Conservation (phyloP, 2,329 filamentous ascomycete species). For the Bipolaris zeicola region DNA sequence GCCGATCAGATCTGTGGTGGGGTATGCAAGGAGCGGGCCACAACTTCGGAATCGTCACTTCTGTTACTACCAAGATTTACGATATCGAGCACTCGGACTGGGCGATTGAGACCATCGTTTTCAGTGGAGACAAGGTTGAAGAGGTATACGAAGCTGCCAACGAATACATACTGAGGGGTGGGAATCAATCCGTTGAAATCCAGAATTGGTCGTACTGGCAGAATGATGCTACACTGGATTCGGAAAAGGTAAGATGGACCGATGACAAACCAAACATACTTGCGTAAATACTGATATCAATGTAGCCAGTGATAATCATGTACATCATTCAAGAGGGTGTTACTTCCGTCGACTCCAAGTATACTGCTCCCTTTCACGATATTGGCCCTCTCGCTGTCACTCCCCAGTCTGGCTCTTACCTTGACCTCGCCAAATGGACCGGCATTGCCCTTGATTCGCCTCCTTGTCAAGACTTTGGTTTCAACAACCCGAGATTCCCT, state of each 20-base stretch:
- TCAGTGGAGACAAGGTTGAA: conserved; percentile 56
- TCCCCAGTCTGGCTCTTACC: conserved; percentile 26
- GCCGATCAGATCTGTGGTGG: conserved; percentile 61
- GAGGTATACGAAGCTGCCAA: conserved; percentile 56
- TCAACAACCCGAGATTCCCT: conserved; percentile 33
- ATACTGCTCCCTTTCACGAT: conserved; percentile 29
- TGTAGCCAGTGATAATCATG: conserved; percentile 18
- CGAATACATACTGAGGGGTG: conserved; percentile 51
- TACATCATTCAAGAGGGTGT: conserved; percentile 36
- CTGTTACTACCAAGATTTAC: conserved; percentile 53
- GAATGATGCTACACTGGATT: conserved; percentile 18
- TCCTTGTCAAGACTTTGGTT: conserved; percentile 35
- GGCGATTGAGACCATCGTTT: conserved; percentile 30
- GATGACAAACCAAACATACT: background rate
- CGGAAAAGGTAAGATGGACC: background rate
- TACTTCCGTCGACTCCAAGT: conserved; percentile 22
- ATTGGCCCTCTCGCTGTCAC: conserved; percentile 20
- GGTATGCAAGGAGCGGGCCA: conserved; percentile 49
- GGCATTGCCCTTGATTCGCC: conserved; percentile 30
- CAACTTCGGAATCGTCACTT: conserved; percentile 56
- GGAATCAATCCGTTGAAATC: conserved; percentile 50
- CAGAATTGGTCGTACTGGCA: conserved; percentile 35
- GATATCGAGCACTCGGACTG: conserved; percentile 26
- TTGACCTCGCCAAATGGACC: conserved; percentile 31
- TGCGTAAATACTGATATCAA: background rate